These are phyloP conservation scores for Leptodontidium sp. DNA, from an alignment of 2,329 filamentous ascomycete species.

Conservation along the genomic window DNA sequence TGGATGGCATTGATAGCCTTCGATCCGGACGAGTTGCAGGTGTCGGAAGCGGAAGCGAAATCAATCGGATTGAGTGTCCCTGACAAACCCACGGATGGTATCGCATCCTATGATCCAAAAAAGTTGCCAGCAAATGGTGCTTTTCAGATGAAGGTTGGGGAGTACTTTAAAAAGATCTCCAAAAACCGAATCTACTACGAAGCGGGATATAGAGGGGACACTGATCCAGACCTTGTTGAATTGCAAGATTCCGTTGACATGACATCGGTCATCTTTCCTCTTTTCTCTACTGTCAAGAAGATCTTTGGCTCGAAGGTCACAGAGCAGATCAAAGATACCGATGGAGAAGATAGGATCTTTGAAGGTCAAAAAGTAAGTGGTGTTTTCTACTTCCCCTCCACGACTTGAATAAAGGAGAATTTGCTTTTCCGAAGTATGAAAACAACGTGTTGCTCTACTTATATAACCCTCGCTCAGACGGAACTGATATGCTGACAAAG, in stretches of 20 bases:
- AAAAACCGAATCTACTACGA: slow-evolving; percentile 21
- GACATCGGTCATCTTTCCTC: slow-evolving; percentile 19
- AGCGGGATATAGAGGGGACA: slow-evolving; percentile 11
- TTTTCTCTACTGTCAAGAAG: slow-evolving; percentile 12
- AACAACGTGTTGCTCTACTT: no score
- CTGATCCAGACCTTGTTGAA: neutral
- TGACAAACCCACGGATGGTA: no score
- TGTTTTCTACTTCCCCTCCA: no score
- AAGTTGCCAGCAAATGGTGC: slow-evolving; percentile 12
- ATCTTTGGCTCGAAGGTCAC: slow-evolving; percentile 7
- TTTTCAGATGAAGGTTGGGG: slow-evolving; percentile 20
- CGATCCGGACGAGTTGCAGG: slow-evolving; percentile 49
- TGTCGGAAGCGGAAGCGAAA: slow-evolving; percentile 7
- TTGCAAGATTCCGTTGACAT: neutral
- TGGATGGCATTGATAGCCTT: slow-evolving; percentile 54
- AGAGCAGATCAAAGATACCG: neutral
- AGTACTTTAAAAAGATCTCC: slow-evolving; percentile 20
- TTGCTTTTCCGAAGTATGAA: no score
- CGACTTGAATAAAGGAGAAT: no score
- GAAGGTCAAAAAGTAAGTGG: slow-evolving; percentile 18
- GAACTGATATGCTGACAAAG: no score
- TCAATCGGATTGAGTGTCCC: no score
- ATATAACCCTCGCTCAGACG: no score
- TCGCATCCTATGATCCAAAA: slow-evolving; percentile 7
- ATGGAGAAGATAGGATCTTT: slow-evolving; percentile 12